Base-by-base conservation (phyloP, 345 rosid species). In the Citrus reticulata region DNA sequence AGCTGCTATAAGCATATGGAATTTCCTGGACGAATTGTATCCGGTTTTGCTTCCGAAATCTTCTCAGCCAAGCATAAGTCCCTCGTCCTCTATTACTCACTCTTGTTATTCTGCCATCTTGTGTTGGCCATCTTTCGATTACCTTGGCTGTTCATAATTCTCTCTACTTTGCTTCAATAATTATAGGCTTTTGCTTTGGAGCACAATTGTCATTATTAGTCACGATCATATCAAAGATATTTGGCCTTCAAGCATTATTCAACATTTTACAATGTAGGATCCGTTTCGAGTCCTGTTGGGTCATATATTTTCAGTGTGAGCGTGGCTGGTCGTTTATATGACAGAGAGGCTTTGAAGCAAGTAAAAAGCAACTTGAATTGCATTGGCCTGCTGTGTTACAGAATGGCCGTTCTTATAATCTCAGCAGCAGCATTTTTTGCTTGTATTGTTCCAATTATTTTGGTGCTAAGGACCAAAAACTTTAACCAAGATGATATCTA, bases 181-280 rank as follows among this genome's bases (percentile, higher is more conserved):
- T 89, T 30, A 87, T 82, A 4, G 92, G 92, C 58, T 89, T 89
- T 70, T 84, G 88, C 75, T 81, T 84, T 0, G 92, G 92, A 62
- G 89, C 92, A 4, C 87, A 86, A 74, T 79, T 85, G 87, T 88
- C 90, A 16, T 78, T 89, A 10, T 32, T 86, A 3, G 84, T 77
- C 46, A 89, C 92, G 27, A 87, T 89, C 20, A 86, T 89, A 66
- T 89, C 90, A 0, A 89, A 89, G 78, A 72, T 89, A 14, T 87
- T 89, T 16, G 92, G 92, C 27, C 89, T 89, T 9, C 40, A 87
- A 87, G 77, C 85, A 87, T 77, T 89, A 87, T 78, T 80, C 90
- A 13, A 89, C 89, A 0, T 71, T 89, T 81, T 84, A 84, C 77
- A 86, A 87, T 67, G 79, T 86, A 4, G 90, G 89, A 5, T 73